These are phyloP conservation scores for Rhexocercosporidium sp. DNA, from an alignment of 2,329 filamentous ascomycete species.

Conservation along the genomic window DNA sequence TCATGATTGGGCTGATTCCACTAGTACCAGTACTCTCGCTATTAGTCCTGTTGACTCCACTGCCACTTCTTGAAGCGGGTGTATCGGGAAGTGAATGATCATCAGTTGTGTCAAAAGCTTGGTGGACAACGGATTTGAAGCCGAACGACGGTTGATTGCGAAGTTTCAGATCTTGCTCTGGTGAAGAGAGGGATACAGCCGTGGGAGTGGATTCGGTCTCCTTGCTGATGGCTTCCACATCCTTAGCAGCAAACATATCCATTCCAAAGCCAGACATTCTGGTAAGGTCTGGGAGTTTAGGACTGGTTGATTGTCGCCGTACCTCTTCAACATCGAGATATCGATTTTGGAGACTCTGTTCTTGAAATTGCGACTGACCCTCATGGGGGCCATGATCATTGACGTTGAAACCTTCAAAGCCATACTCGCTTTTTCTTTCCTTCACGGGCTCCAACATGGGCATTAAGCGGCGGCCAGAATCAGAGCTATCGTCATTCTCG, in stretches of 20 bases:
- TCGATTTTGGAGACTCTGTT: neutral
- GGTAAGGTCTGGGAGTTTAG: constrained; percentile 61
- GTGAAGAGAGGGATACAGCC: constrained; percentile 7
- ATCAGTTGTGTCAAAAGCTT: constrained; percentile 65
- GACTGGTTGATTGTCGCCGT: constrained; percentile 53
- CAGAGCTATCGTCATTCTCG: constrained; percentile 44
- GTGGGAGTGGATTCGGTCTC: constrained; percentile 18
- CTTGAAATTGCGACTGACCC: constrained; percentile 12
- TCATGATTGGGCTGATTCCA: constrained; percentile 68
- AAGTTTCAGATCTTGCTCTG: constrained; percentile 40
- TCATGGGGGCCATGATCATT: constrained; percentile 24
- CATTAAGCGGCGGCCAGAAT: constrained; percentile 45
- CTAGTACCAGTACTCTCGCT: constrained; percentile 60
- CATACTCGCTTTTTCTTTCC: constrained; percentile 65
- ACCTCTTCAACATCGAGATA: constrained; percentile 30
- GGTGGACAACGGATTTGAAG: constrained; percentile 65
- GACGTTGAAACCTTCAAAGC: constrained; percentile 50
- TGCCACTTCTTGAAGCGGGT: constrained; percentile 52
- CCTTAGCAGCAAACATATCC: constrained; percentile 55
- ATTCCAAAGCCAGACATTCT: constrained; percentile 66
- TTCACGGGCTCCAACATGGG: constrained; percentile 57
- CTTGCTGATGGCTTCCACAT: constrained; percentile 23
- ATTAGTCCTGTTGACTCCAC: constrained; percentile 60
- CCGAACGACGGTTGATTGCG: constrained; percentile 58
- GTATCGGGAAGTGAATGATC: constrained; percentile 56